A percentile compares a stretch with the other conserved stretches of the same genome.
phyloP scores from a whole-genome alignment of 2,329 filamentous ascomycete species.

The Xylaria sp. region DNA sequence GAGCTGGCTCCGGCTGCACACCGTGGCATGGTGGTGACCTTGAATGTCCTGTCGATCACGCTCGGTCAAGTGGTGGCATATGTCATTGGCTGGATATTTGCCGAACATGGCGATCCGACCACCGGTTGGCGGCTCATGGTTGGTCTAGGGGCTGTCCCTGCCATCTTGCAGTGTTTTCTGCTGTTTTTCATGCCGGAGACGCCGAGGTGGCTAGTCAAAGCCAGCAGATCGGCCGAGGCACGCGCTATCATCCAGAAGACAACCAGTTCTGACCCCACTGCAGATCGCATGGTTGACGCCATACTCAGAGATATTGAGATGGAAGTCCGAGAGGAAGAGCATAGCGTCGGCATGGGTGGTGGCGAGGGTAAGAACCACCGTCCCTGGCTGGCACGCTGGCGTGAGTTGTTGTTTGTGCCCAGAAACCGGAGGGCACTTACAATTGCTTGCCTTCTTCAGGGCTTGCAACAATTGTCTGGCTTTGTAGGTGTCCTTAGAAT shows the following conservation, averaged over 20 bases:
- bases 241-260: conserved; percentile 58
- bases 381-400: conserved; percentile 43
- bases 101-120: conserved; percentile 43
- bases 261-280: conserved; percentile 38
- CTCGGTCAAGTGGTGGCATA: conserved; percentile 87
- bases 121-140: conserved; percentile 90
- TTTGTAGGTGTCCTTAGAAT: conserved; percentile 50
- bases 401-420: conserved; percentile 50
- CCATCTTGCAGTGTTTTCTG: conserved; percentile 62
- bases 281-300: conserved; percentile 46
- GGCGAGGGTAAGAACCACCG: conserved; percentile 29
- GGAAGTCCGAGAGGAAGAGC: conserved; percentile 67
- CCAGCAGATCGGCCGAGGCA: conserved; percentile 57
- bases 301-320: conserved; percentile 65
- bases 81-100: conserved; percentile 71
- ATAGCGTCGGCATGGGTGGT: conserved; percentile 39
- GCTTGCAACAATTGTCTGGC: conserved; percentile 80
- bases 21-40: conserved; percentile 74
- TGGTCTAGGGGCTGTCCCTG: conserved; percentile 74
- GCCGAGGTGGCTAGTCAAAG: conserved; percentile 77
- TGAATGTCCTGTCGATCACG: conserved; percentile 78
- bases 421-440: conserved; percentile 69
- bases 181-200: conserved; percentile 78
- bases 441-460: conserved; percentile 83
- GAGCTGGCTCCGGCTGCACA: conserved; percentile 74